phyloP scores from a whole-genome alignment of 2,329 filamentous ascomycete species.

The Arthrocladium fulminans region DNA sequence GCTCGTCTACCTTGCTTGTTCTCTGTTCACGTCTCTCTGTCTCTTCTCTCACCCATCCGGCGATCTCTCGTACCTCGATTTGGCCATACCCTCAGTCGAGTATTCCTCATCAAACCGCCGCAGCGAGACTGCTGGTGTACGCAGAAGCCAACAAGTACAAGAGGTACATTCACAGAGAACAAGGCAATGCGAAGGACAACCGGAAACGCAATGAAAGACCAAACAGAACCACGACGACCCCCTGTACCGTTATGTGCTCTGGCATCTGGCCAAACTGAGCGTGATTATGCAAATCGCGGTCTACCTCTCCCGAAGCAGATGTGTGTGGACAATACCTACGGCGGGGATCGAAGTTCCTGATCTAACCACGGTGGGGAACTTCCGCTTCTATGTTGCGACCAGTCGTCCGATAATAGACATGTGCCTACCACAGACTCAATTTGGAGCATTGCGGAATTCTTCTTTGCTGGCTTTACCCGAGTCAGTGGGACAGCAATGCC shows the following conservation, averaged over 20 bases:
- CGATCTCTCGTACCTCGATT: background rate
- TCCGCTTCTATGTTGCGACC: slow-evolving; percentile 3
- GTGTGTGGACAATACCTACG: background rate
- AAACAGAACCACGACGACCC: background rate
- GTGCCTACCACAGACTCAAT: slow-evolving; percentile 2
- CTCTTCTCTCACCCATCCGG: background rate
- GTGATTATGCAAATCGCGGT: background rate
- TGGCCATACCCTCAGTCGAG: background rate
- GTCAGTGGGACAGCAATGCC: slow-evolving; percentile 11
- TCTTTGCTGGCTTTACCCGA: slow-evolving; percentile 12
- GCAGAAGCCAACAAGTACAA: background rate
- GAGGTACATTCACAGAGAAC: background rate
- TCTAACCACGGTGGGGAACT: background rate
- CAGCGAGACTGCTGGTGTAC: background rate
- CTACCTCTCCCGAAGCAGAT: slow-evolving; percentile 4
- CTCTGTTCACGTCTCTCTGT: too few relatives aligned
- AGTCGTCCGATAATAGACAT: background rate
- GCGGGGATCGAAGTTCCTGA: background rate
- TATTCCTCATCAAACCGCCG: background rate
- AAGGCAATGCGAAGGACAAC: background rate
- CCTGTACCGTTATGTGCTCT: background rate
- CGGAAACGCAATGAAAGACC: slow-evolving; percentile 4
- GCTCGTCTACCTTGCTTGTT: background rate
- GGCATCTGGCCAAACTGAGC: background rate
- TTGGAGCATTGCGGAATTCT: slow-evolving; percentile 4